Percentiles rank a stretch among this genome's conserved stretches.
phyloP scores from a whole-genome alignment of 768 basidiomycete species.

The Antrodiella citrinella region DNA sequence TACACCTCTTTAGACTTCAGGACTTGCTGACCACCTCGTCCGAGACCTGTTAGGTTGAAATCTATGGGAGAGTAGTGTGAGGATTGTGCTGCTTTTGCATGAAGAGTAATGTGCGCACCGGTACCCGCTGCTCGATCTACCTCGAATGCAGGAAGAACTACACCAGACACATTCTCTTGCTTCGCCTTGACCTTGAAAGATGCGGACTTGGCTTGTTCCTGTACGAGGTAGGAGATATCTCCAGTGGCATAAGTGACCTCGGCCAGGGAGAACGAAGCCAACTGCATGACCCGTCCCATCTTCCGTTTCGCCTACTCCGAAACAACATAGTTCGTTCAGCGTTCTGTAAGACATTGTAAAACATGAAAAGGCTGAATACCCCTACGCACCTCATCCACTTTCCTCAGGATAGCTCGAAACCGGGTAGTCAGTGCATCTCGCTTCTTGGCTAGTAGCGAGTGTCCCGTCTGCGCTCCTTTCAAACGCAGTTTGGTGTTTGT shows the following conservation, averaged over 20 bases:
- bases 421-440: constrained; percentile 92
- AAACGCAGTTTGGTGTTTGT: constrained; percentile 86
- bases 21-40: constrained; percentile 94
- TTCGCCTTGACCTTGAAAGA: constrained; percentile 90
- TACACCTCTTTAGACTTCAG: constrained; percentile 94
- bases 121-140: constrained; percentile 79
- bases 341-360: neutral
- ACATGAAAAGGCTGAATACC: too few relatives aligned
- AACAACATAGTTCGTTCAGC: neutral
- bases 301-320: constrained; percentile 82
- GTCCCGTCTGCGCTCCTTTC: constrained; percentile 91
- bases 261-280: constrained; percentile 97
- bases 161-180: constrained; percentile 98
- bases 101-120: constrained; percentile 34
- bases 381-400: constrained; percentile 87
- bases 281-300: constrained; percentile 98
- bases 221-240: constrained; percentile 96
- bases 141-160: constrained; percentile 92
- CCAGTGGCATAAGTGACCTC: constrained; percentile 98
- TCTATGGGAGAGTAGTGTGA: constrained; percentile 36
- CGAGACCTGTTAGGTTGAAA: constrained; percentile 94
- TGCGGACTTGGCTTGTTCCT: constrained; percentile 88
- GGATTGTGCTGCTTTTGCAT: neutral
- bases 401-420: constrained; percentile 88
- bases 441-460: constrained; percentile 95